Percentiles rank a stretch among this genome's conserved stretches.
Conservation (phyloP, 1,139 yeast species). For the Taphrina communis region DNA sequence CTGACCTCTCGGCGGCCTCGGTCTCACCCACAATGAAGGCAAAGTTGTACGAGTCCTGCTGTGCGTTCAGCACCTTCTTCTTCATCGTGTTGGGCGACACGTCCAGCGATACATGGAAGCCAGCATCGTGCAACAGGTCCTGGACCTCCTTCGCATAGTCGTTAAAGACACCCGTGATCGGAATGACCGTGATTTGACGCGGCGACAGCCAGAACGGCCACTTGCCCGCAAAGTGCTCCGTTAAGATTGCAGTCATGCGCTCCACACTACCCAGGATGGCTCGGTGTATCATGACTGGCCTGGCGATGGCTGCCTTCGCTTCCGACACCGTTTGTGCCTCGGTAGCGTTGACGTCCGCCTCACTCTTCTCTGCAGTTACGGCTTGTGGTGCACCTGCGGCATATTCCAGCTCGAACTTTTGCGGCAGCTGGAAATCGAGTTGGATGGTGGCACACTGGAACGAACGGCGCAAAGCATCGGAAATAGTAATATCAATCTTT, state of each 20-base stretch:
- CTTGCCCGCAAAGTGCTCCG: constrained; percentile 89
- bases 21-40: constrained; percentile 85
- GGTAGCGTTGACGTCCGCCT: constrained; percentile 5
- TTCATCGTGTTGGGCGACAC: constrained; percentile 71
- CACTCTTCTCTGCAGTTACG: constrained; percentile 19
- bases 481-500: constrained; percentile 77
- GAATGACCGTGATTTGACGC: constrained; percentile 86
- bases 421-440: constrained; percentile 91
- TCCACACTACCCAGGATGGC: constrained; percentile 96
- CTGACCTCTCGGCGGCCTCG: constrained; percentile 67
- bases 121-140: constrained; percentile 60
- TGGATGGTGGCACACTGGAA: constrained; percentile 98
- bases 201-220: constrained; percentile 99
- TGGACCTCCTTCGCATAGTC: constrained; percentile 62
- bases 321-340: constrained; percentile 25
- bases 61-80: constrained; percentile 84
- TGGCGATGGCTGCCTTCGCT: constrained; percentile 50
- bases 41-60: constrained; percentile 74
- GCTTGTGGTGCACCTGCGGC: constrained; percentile 55
- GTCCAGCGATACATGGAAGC: constrained; percentile 76
- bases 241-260: constrained; percentile 84
- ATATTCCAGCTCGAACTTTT: constrained; percentile 76
- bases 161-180: constrained; percentile 68
- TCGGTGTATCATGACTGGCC: constrained; percentile 91
- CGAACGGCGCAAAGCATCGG: constrained; percentile 79